Conservation (phyloP, 768 basidiomycete genomes). For the Kwoniella bestiolae region DNA sequence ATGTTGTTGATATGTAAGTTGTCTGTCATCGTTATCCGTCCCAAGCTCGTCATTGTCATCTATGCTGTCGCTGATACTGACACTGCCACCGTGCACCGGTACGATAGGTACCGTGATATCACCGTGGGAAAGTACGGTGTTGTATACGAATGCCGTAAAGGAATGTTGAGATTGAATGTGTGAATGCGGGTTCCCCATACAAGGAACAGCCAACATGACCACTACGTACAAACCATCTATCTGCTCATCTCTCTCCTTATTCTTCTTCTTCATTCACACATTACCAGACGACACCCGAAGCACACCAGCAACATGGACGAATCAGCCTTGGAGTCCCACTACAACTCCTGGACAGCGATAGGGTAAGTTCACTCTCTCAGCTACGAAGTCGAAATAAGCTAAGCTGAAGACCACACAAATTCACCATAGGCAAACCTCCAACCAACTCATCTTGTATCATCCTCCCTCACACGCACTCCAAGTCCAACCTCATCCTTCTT, state of each 20-base stretch:
- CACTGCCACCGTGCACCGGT: slow-evolving; percentile 12
- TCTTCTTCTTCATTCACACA: not conserved
- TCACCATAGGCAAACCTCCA: slow-evolving; percentile 43
- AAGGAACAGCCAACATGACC: not conserved
- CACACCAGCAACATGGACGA: not conserved
- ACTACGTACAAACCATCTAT: not conserved
- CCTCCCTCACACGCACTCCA: slow-evolving; percentile 50
- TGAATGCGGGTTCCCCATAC: slow-evolving; percentile 5
- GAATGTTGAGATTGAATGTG: not conserved
- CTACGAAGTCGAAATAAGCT: not conserved
- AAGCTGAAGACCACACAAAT: not conserved
- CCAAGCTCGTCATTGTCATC: slow-evolving; percentile 1
- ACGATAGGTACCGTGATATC: not conserved
- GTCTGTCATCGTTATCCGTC: not conserved
- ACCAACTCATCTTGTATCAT: slow-evolving; percentile 55
- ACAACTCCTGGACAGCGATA: slow-evolving; percentile 42
- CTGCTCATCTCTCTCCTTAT: not conserved
- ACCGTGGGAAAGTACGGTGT: slow-evolving; percentile 16
- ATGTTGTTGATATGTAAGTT: not conserved
- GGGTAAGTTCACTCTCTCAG: slow-evolving; percentile 30
- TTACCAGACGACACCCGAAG: not conserved
- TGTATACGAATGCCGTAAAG: not conserved
- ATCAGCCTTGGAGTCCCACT: not conserved
- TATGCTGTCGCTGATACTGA: not conserved
- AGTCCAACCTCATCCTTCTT: slow-evolving; percentile 38